Base-by-base conservation (phyloP, 345 rosid genomes). In the Turritis glabra region DNA sequence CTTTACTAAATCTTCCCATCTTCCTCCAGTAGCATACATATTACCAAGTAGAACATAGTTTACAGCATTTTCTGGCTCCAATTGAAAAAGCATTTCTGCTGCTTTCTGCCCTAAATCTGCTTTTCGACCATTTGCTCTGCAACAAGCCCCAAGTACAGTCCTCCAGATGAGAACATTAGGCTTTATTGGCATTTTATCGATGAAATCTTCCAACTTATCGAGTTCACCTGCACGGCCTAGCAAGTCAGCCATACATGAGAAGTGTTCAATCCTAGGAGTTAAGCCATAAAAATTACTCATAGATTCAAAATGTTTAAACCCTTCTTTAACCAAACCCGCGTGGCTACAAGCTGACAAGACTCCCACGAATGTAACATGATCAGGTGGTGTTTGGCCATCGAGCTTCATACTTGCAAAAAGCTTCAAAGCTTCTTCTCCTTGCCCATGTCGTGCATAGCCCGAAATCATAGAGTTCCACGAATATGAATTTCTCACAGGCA, bases 401-500 rank as follows among this genome's bases (percentile, higher is more conserved):
- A 78, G 79, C 83, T 89, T 89, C 97, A 93, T 89, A 54, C 63
- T 67, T 27, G 53, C 80, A 64, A 91, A 93, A 63, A 86, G 84
- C 67, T 82, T 77, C 40, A 91, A 76, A 74, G 98, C 94, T 72
- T 87, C 82, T 30, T 81, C 82, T 30, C 94, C 96, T n/a, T 74
- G 73, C 74, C 97, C 97, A 77, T 93, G 98, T 52, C 96, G 89
- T 54, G 98, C 96, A 75, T 76, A 87, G 53, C 93, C 98, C 0
- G 93, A 87, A 64, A 93, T 88, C 98, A 93, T 87, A 21, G 97
- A 93, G 79, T 91, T 93, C 98, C 98, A 93, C 2, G 98, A 89
- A 79, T 91, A 93, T n/a, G 85, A 81, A 75, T 91, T 93, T 82
- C 84, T 93, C 29, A 68, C 48, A 3, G 86, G 91, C 98, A 90